Conservation (phyloP, 129 eudicot species). For the Chrysanthemum makinoi region DNA sequence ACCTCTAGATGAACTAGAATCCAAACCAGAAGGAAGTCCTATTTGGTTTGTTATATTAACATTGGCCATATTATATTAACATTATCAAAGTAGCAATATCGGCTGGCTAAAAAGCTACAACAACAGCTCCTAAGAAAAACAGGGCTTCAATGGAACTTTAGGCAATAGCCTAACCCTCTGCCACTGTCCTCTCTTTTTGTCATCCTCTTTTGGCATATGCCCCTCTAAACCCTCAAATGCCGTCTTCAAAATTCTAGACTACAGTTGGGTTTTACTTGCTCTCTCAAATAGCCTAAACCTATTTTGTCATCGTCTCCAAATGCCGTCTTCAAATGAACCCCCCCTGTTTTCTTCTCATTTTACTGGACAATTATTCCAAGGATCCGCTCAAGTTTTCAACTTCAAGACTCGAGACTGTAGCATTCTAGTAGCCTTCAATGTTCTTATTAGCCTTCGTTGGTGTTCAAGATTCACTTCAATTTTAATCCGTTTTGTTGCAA, state of each 20-base stretch:
- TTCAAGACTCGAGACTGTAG: background rate
- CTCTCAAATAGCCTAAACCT: background rate
- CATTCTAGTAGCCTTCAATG: background rate
- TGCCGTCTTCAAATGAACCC: too few relatives aligned
- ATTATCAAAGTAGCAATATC: background rate
- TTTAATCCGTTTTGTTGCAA: background rate
- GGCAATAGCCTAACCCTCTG: background rate
- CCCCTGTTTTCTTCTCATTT: background rate
- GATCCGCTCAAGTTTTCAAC: background rate
- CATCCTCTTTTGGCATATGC: background rate
- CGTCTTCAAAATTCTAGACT: background rate
- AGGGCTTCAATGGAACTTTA: background rate
- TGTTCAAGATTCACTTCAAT: background rate
- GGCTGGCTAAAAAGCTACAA: too few relatives aligned
- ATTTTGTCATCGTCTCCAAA: too few relatives aligned
- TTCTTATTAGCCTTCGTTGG: background rate
- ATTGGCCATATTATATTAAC: background rate
- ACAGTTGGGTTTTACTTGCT: background rate
- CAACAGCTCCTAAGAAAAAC: background rate
- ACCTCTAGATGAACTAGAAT: too few relatives aligned
- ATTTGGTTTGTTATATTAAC: too few relatives aligned
- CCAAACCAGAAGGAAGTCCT: too few relatives aligned
- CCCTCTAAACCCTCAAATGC: background rate
- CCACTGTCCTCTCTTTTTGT: background rate
- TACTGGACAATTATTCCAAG: background rate